Conservation (phyloP, 805 yeast species). For the Debaryomyces maramus region DNA sequence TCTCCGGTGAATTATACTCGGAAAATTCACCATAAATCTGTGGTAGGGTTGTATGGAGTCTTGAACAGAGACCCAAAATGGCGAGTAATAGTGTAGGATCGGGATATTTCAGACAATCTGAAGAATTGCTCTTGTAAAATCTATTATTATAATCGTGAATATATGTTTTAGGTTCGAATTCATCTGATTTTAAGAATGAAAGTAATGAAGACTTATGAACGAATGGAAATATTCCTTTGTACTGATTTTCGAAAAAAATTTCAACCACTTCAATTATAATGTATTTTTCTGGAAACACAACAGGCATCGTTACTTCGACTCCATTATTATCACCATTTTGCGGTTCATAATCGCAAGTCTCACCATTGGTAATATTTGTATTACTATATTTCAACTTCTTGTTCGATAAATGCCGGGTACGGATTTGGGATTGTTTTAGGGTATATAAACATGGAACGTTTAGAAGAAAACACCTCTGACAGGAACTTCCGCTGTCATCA, state of each 20-base stretch:
- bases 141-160: slow-evolving; percentile 15
- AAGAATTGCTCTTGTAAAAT: slow-evolving; percentile 11
- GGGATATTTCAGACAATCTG: slow-evolving; percentile 15
- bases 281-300: slow-evolving; percentile 19
- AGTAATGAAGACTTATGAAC: slow-evolving; percentile 23
- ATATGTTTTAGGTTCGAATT: slow-evolving; percentile 21
- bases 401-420: too few species aligned
- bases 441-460: slow-evolving; percentile 20
- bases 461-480: slow-evolving; percentile 19
- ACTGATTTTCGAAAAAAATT: slow-evolving; percentile 26
- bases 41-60: slow-evolving; percentile 32
- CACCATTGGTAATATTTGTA: too few species aligned
- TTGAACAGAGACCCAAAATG: slow-evolving; percentile 34
- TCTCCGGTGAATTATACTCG: slow-evolving; percentile 26
- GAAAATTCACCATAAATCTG: slow-evolving; percentile 32
- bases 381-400: too few species aligned
- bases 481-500: slow-evolving; percentile 8
- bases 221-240: slow-evolving; percentile 25
- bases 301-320: too few species aligned
- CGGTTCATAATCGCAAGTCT: too few species aligned
- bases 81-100: slow-evolving; percentile 35
- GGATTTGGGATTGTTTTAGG: slow-evolving; percentile 20
- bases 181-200: slow-evolving; percentile 16
- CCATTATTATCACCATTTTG: too few species aligned
- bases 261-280: slow-evolving; percentile 19